Conservation (phyloP, 257 asterid species). For the Nicotiana undulata region DNA sequence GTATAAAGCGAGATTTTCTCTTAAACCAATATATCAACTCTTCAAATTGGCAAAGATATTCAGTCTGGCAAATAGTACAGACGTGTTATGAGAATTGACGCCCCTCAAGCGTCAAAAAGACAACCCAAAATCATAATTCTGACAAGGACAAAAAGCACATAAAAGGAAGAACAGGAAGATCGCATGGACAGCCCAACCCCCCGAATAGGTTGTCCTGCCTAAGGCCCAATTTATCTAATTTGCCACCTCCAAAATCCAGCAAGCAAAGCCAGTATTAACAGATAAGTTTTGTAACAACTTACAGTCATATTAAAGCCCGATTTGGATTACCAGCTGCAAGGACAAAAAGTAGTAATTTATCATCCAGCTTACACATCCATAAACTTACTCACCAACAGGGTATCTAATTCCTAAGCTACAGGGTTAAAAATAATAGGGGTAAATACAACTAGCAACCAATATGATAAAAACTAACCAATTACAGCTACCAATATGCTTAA, state of each 20-base stretch:
- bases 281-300: background rate
- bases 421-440: background rate
- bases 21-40: too few relatives aligned
- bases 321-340: background rate
- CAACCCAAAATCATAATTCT: too few relatives aligned
- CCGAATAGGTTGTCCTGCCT: too few relatives aligned
- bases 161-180: too few relatives aligned
- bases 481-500: background rate
- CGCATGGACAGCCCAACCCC: too few relatives aligned
- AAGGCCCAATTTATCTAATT: background rate
- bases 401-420: background rate
- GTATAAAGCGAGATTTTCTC: too few relatives aligned
- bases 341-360: background rate
- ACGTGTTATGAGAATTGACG: too few relatives aligned
- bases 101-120: too few relatives aligned
- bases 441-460: background rate
- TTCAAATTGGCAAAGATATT: too few relatives aligned
- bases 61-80: too few relatives aligned
- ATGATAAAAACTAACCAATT: constrained; percentile 1
- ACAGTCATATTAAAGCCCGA: background rate
- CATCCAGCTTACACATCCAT: background rate
- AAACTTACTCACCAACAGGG: background rate
- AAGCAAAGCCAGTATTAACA: background rate
- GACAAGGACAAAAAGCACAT: too few relatives aligned
- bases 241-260: background rate